phyloP scores from a whole-genome alignment of 306 rosid species.

The Adenanthera pavonina region DNA sequence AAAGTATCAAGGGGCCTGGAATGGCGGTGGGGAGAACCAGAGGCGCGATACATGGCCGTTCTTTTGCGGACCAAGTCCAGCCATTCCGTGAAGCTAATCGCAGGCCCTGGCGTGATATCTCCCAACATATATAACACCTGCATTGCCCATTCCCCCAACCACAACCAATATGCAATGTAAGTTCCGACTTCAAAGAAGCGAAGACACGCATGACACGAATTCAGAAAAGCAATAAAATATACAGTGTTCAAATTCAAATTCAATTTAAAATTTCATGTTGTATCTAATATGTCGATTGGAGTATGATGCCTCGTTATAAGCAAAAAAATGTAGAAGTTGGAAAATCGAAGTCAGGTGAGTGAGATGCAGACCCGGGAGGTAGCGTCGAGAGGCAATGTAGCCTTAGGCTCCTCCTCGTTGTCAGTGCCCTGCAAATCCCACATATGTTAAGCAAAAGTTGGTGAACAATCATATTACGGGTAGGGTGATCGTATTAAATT shows the following conservation, averaged over 20 bases:
- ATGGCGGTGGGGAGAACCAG: conserved; percentile 72
- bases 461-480: neutral
- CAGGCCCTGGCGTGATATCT: conserved; percentile 82
- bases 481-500: neutral
- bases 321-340: neutral
- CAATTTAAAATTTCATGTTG: neutral
- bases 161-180: conserved; percentile 25
- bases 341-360: neutral
- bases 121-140: conserved; percentile 92
- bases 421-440: conserved; percentile 59
- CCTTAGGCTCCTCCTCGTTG: conserved; percentile 54
- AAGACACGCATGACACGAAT: neutral
- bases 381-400: conserved; percentile 74
- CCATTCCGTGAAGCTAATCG: conserved; percentile 87
- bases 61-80: conserved; percentile 91
- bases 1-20: conserved; percentile 33
- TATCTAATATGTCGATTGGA: neutral
- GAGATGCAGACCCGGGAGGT: conserved; percentile 72
- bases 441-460: conserved; percentile 7
- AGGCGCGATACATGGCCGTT: conserved; percentile 58
- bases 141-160: conserved; percentile 32
- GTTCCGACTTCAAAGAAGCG: conserved; percentile 6
- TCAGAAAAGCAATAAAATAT: neutral
- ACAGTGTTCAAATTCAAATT: neutral
- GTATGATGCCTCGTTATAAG: too few relatives aligned